A percentile compares a stretch with the other conserved stretches of the same genome.
These are phyloP conservation scores for Ascochyta clinopodiicola DNA, from an alignment of 2,329 filamentous ascomycete species.

Conservation along the genomic window DNA sequence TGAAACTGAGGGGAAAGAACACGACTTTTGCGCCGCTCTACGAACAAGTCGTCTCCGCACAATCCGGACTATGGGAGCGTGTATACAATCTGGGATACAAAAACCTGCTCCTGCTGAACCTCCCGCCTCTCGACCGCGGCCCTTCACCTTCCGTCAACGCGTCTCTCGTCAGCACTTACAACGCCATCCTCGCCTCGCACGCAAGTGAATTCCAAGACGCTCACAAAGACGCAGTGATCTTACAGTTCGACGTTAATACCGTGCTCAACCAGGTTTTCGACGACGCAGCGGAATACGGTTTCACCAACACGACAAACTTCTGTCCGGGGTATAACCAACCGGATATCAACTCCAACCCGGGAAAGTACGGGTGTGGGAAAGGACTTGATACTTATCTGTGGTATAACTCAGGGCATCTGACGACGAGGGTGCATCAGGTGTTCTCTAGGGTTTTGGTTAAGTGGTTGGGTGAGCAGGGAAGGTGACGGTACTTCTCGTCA, in stretches of 20 bases:
- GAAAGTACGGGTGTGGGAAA: conserved; percentile 54
- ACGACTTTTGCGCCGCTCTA: conserved; percentile 57
- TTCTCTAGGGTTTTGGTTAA: conserved; percentile 38
- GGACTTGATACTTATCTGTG: conserved; percentile 55
- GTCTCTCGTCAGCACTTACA: conserved; percentile 56
- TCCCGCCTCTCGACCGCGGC: neutral
- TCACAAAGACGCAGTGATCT: conserved; percentile 45
- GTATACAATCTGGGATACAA: conserved; percentile 38
- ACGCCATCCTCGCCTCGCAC: conserved; percentile 47
- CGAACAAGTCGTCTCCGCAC: conserved; percentile 48
- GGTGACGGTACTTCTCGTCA: neutral
- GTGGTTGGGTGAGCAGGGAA: conserved; percentile 25
- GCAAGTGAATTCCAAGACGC: conserved; percentile 42
- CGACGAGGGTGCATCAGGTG: conserved; percentile 50
- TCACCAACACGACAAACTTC: conserved; percentile 56
- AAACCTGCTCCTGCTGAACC: neutral
- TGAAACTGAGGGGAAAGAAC: conserved; percentile 44
- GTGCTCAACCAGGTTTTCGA: conserved; percentile 54
- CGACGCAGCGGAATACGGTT: conserved; percentile 50
- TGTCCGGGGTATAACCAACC: conserved; percentile 56
- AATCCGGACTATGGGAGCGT: conserved; percentile 52
- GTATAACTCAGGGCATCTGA: conserved; percentile 58
- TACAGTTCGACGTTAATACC: conserved; percentile 55
- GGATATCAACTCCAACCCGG: conserved; percentile 53
- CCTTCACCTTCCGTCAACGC: conserved; percentile 52